Evolutionary conservation across 192 early-diverging fungal species (phyloP), one percentile per base, ranked within the genome.

Genomic region (Mortierella antarctica): DNA sequence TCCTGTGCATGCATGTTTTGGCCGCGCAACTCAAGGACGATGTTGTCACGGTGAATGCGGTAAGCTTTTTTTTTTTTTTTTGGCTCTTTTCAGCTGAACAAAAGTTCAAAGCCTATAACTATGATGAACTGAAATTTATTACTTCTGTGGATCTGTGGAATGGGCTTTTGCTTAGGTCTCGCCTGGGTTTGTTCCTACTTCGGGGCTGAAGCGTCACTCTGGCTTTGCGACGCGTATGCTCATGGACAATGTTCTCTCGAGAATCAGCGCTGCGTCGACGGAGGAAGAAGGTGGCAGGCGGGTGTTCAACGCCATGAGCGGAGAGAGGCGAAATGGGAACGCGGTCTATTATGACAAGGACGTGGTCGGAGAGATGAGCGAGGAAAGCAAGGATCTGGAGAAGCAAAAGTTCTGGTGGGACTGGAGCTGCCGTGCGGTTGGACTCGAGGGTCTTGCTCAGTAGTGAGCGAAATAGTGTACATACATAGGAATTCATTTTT

Each of bases 361-460:
- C 18, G 63, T 39, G 11, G 68, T 49, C 7, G 23, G 18, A 14
- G 62, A 71, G 48, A 71, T 77, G 6, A 81, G 76, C 46, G 83
- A 84, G 39, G 83, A 84, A 45, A 80, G 83, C 46, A 57, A 64
- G 50, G 77, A 80, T 31, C 68, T 59, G 20, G 77, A 18, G 11
- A 75, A 81, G 44, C 83, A 84, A 67, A 73, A 67, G 54, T 59
- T 75, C n/a, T 84, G 83, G 83, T 84, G 83, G 83, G 68, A 84
- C 42, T 59, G 72, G 67, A 71, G 61, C 42, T 80, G 76, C 58
- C 20, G 71, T 5, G 49, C 57, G 12, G 56, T 62, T 49, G 83
- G 83, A 11, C 67, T 80, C 2, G 44, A 67, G 14, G 57, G 66
- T n/a, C 54, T 57, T 56, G 10, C 56, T 9, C 55, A 49, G 44